phyloP scores from a whole-genome alignment of 2,329 filamentous ascomycete species.

The Alternaria sp. region DNA sequence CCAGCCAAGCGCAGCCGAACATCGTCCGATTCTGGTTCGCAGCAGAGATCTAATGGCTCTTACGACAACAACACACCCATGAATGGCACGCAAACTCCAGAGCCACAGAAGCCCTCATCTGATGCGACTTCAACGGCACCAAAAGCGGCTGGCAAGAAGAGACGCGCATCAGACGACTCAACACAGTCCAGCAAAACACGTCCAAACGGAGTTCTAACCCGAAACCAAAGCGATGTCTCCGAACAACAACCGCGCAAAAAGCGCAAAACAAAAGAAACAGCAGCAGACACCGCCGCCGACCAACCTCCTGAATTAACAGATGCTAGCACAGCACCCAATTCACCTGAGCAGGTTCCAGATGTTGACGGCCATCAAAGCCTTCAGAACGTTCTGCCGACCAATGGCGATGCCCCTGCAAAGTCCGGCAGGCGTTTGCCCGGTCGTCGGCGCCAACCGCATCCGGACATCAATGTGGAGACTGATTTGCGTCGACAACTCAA shows the following conservation, averaged over 20 bases:
- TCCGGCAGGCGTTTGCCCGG: slow-evolving; percentile 52
- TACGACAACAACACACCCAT: slow-evolving; percentile 41
- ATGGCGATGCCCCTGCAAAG: slow-evolving; percentile 50
- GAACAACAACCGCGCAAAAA: slow-evolving; percentile 50
- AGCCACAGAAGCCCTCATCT: slow-evolving; percentile 30
- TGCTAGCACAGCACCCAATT: slow-evolving; percentile 47
- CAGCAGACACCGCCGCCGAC: slow-evolving; percentile 39
- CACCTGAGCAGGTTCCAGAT: slow-evolving; percentile 48
- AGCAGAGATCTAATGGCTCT: slow-evolving; percentile 41
- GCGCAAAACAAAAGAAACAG: slow-evolving; percentile 42
- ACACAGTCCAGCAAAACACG: slow-evolving; percentile 43
- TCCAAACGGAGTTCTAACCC: slow-evolving; percentile 46
- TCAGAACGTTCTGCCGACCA: slow-evolving; percentile 47
- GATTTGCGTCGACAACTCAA: slow-evolving; percentile 68
- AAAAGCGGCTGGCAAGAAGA: slow-evolving; percentile 41
- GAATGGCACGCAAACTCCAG: slow-evolving; percentile 40
- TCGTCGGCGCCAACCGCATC: slow-evolving; percentile 58
- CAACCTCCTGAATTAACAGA: slow-evolving; percentile 49
- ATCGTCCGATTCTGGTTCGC: slow-evolving; percentile 51
- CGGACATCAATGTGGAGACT: slow-evolving; percentile 56
- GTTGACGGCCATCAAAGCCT: slow-evolving; percentile 43
- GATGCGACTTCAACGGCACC: slow-evolving; percentile 30
- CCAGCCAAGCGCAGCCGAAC: slow-evolving; percentile 51
- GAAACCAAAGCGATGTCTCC: slow-evolving; percentile 48
- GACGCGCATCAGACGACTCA: slow-evolving; percentile 46